phyloP scores from a whole-genome alignment of 495 filamentous ascomycete species.

The Lepidopterella palustris region DNA sequence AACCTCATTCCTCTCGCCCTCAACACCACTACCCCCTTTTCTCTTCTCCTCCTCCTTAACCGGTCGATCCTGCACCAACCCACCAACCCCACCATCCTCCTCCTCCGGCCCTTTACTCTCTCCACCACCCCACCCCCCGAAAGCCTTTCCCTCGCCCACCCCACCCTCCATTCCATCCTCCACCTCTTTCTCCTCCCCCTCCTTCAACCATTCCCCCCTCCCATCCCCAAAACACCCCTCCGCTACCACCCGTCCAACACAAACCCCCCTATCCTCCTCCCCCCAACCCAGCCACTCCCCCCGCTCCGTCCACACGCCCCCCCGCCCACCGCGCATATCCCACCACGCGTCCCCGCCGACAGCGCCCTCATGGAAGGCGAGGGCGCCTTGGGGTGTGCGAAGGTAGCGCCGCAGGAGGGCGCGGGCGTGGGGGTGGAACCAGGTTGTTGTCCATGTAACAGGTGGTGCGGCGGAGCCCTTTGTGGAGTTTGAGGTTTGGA shows the following conservation, averaged over 20 bases:
- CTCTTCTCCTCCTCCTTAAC: not conserved
- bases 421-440: conserved; percentile 21
- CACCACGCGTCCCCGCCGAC: conserved; percentile 48
- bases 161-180: not conserved
- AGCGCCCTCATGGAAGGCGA: conserved; percentile 42
- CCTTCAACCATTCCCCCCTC: conserved; percentile 13
- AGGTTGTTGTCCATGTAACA: conserved; percentile 11
- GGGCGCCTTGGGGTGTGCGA: conserved; percentile 40
- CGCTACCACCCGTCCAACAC: conserved; percentile 41
- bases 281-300: conserved; percentile 49
- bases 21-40: conserved; percentile 16
- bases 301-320: conserved; percentile 55
- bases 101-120: not conserved
- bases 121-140: conserved; percentile 38
- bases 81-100: not conserved
- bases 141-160: conserved; percentile 32
- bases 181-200: not conserved
- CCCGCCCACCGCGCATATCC: conserved; percentile 49
- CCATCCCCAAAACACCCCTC: conserved; percentile 43
- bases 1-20: conserved; percentile 43
- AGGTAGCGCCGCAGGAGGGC: conserved; percentile 25
- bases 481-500: too few relatives aligned
- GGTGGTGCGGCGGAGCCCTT: conserved; percentile 1
- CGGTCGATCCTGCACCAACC: not conserved
- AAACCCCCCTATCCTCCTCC: conserved; percentile 42